A percentile compares a stretch with the other conserved stretches of the same genome.
Evolutionary conservation across 1,284 basidiomycete genomes (phyloP).

Genomic region (Filobasidium uniguttulatum): DNA sequence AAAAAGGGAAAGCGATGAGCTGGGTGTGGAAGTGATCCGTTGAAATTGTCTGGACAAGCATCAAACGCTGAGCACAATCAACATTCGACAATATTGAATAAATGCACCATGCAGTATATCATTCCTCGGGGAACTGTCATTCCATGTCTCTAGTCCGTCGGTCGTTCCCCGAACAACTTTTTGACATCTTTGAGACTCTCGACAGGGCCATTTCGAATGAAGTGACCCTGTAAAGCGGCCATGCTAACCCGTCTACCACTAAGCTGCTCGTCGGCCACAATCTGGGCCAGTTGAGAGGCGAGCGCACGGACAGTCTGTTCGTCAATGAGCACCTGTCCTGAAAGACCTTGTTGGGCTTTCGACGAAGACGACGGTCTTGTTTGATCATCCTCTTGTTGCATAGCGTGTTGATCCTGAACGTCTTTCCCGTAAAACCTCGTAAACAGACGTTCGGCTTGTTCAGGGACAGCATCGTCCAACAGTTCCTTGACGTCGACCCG

Average conservation of each 20-base stretch:
- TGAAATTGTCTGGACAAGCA: too few relatives aligned
- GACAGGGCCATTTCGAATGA: slow-evolving; percentile 59
- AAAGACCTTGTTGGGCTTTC: neutral
- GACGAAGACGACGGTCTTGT: slow-evolving; percentile 29
- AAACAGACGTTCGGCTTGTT: slow-evolving; percentile 69
- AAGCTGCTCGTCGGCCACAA: slow-evolving; percentile 43
- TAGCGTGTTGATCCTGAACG: slow-evolving; percentile 2
- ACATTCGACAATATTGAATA: too few relatives aligned
- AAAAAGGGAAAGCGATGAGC: slow-evolving; percentile 1
- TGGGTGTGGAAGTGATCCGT: too few relatives aligned
- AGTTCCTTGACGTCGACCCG: slow-evolving; percentile 76
- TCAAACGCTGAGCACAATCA: too few relatives aligned
- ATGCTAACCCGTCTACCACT: slow-evolving; percentile 61
- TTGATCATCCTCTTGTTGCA: slow-evolving; percentile 12
- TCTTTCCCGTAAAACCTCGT: slow-evolving; percentile 57
- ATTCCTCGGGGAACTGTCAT: too few relatives aligned
- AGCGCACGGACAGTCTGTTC: slow-evolving; percentile 44
- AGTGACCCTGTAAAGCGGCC: slow-evolving; percentile 83
- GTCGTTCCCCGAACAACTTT: slow-evolving; percentile 37
- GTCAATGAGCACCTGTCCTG: slow-evolving; percentile 17
- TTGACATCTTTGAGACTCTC: slow-evolving; percentile 49
- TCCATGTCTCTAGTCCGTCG: too few relatives aligned
- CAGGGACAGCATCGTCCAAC: slow-evolving; percentile 73
- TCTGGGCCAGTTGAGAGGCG: slow-evolving; percentile 42
- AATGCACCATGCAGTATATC: too few relatives aligned